Evolutionary conservation across 202 grass and related monocot species (phyloP).

Genomic region (Schoenoplectus triqueter): DNA sequence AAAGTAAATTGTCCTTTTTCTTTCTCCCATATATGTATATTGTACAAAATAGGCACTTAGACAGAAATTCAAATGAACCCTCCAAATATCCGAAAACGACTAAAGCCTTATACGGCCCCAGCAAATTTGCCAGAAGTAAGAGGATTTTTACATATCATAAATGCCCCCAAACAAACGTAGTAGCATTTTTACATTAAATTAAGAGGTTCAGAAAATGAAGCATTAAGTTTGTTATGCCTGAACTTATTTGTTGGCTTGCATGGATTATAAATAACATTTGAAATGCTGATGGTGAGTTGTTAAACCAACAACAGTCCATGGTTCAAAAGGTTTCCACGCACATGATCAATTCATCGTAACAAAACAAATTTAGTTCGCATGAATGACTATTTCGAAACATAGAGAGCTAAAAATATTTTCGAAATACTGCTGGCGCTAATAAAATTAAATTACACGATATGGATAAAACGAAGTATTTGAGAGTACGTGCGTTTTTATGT

Average conservation of each 20-base stretch:
- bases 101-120: not conserved
- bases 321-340: not conserved
- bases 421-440: not conserved
- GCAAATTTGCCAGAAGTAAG: not conserved
- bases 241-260: not conserved
- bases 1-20: conserved; percentile 20
- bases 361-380: not conserved
- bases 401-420: not conserved
- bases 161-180: not conserved
- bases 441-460: too few relatives aligned
- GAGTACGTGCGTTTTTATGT: too few relatives aligned
- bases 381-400: not conserved
- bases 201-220: not conserved
- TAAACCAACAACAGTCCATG: not conserved
- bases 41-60: not conserved
- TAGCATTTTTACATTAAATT: not conserved
- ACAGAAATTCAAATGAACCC: not conserved
- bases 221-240: not conserved
- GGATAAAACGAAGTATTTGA: too few relatives aligned
- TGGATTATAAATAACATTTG: not conserved
- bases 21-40: not conserved
- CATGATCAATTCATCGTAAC: not conserved
- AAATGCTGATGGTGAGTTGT: not conserved
- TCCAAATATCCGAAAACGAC: not conserved
- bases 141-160: too few relatives aligned